Evolutionary conservation across 1,284 basidiomycete species (phyloP), one percentile per base, ranked within the genome.

Genomic region (Cerioporus squamosus): DNA sequence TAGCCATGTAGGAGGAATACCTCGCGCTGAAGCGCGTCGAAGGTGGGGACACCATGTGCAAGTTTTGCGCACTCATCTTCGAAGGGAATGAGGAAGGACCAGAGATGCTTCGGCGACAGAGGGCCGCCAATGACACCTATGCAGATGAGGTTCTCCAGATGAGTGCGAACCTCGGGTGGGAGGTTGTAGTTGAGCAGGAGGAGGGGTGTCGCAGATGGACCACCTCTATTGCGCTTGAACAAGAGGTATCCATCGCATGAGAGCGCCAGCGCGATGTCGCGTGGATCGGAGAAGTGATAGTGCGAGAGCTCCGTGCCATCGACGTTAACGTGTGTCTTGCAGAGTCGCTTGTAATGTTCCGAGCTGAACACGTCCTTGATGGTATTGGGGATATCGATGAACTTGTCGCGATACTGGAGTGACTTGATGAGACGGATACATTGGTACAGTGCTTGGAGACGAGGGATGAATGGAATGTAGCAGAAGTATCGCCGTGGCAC

Each of bases 81-180:
- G 1, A 75, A 55, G 0, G 75, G 77, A 65, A 68, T 74, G 0
- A 77, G 66, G 58, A 79, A 82, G 0, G 77, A 79, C 60, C 80
- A 72, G 3, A 73, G 62, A 47, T 79, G 74, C 9, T 71, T 62
- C 0, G 78, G 78, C 47, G 77, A 75, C 17, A 75, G 75, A 0
- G 78, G 80, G 0, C 79, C 77, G 2, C 78, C 78, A 51, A 81
- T 74, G 8, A 77, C 66, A 15, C 77, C 75, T 15, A 79, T 39
- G 36, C 61, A 66, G 1, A 80, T 53, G 9, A 75, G 64, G 53
- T 76, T 65, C 3, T 71, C 51, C 3, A 69, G 60, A 36, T 72
- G 73, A 43, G 73, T 68, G 7, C 67, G 68, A 4, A 67, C 53
- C 3, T 74, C 70, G 5, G 77, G 76, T 1, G 73, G 71, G 5